These are phyloP conservation scores for Venturia oleaginea DNA, from an alignment of 2,329 filamentous ascomycete genomes.

Conservation along the genomic window DNA sequence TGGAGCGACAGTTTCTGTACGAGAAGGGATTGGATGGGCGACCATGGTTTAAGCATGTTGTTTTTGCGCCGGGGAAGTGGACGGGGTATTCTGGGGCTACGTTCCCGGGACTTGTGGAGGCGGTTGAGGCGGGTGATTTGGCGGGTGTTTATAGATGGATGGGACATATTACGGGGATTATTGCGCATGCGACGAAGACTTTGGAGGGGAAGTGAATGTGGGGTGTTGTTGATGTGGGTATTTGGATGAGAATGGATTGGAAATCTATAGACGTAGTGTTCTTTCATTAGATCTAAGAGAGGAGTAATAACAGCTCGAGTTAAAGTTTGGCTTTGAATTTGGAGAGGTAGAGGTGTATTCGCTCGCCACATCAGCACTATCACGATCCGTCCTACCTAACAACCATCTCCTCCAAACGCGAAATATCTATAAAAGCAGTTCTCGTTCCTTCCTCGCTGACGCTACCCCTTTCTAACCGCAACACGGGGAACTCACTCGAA, in stretches of 20 bases:
- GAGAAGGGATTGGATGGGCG: slow-evolving; percentile 67
- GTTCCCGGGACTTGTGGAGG: slow-evolving; percentile 56
- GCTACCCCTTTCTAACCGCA: too few species aligned
- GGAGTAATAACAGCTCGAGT: too few species aligned
- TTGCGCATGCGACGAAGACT: slow-evolving; percentile 27
- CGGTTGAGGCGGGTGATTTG: slow-evolving; percentile 43
- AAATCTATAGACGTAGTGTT: background rate
- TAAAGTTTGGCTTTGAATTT: too few species aligned
- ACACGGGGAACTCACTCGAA: too few species aligned
- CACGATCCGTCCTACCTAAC: too few species aligned
- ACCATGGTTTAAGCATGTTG: slow-evolving; percentile 88
- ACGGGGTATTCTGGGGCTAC: slow-evolving; percentile 77
- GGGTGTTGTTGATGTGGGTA: background rate
- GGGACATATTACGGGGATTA: slow-evolving; percentile 28
- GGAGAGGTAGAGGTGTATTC: too few species aligned
- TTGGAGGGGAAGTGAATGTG: slow-evolving; percentile 16
- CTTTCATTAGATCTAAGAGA: background rate
- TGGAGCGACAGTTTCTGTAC: slow-evolving; percentile 76
- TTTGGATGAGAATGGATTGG: background rate
- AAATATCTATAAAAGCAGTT: too few species aligned
- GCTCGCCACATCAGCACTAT: too few species aligned
- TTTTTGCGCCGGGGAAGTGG: slow-evolving; percentile 87
- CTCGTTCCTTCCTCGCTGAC: too few species aligned
- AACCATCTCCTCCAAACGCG: too few species aligned
- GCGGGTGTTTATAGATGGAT: slow-evolving; percentile 32